Conservation (phyloP, 2,329 filamentous ascomycete species). For the Phyllosticta paracitricarpa region DNA sequence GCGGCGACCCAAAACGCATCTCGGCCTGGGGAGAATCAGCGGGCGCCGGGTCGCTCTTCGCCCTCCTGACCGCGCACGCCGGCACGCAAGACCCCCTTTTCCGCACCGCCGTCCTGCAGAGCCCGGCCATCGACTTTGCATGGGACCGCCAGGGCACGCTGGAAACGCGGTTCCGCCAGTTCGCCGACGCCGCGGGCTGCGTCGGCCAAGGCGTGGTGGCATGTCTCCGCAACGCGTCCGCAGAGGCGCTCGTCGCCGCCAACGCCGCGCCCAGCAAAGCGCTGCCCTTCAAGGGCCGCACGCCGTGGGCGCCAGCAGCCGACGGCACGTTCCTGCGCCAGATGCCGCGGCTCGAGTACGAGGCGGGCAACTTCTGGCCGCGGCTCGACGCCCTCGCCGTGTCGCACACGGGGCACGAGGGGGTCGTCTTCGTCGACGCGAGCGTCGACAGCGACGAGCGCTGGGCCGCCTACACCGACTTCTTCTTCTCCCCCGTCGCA, state of each 20-base stretch:
- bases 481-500: background rate
- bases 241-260: conserved; percentile 17
- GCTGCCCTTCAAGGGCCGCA: conserved; percentile 16
- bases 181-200: conserved; percentile 21
- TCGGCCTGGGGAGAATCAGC: conserved; percentile 43
- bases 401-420: conserved; percentile 25
- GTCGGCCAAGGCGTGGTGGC: conserved; percentile 14
- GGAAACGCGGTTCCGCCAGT: conserved; percentile 18
- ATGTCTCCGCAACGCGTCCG: conserved; percentile 21
- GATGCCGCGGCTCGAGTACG: conserved; percentile 23
- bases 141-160: conserved; percentile 17
- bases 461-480: background rate
- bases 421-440: conserved; percentile 19
- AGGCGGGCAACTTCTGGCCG: conserved; percentile 25
- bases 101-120: conserved; percentile 23
- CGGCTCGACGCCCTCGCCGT: conserved; percentile 21
- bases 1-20: conserved; percentile 37
- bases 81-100: conserved; percentile 38
- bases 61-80: conserved; percentile 38
- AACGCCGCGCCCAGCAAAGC: conserved; percentile 14
- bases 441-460: conserved; percentile 15
- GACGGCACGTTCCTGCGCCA: conserved; percentile 26
- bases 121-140: conserved; percentile 19
- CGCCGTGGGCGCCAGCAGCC: conserved; percentile 23
- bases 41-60: conserved; percentile 41